Evolutionary conservation across 208 protist species (phyloP).

Genomic region (Acanthamoeba lenticulata): DNA sequence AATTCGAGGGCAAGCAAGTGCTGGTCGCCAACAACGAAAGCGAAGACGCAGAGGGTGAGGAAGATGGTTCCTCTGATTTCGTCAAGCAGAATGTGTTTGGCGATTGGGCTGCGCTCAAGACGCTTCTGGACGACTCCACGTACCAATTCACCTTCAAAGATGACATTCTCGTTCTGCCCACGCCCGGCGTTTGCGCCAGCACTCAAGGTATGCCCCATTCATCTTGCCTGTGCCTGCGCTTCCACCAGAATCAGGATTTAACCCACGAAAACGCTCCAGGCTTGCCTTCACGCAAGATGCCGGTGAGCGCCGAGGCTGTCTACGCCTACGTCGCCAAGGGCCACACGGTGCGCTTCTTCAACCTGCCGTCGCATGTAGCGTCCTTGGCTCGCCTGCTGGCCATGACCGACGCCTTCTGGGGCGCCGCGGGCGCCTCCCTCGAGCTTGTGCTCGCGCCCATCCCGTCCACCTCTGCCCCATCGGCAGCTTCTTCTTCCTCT

Average conservation of each 20-base stretch:
- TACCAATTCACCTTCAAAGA: neutral
- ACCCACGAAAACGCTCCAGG: neutral
- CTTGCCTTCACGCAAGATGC: neutral
- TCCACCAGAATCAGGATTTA: neutral
- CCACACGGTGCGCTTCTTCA: slow-evolving; percentile 36
- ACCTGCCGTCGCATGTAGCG: neutral
- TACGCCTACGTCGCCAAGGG: neutral
- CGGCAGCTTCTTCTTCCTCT: neutral
- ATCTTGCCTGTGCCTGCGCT: neutral
- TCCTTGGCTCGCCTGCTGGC: neutral
- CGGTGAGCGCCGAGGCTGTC: neutral
- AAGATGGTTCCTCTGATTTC: neutral
- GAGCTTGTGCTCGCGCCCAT: neutral
- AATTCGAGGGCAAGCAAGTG: slow-evolving; percentile 30
- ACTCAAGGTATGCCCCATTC: neutral
- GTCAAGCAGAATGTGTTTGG: neutral
- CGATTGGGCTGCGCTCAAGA: neutral
- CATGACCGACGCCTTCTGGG: neutral
- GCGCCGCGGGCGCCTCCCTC: neutral
- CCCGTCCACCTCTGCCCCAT: neutral
- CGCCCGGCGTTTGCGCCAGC: neutral
- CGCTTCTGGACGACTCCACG: neutral
- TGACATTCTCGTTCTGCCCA: slow-evolving; percentile 2
- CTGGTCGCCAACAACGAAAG: slow-evolving; percentile 25
- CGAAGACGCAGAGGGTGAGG: neutral